A percentile compares a stretch with the other conserved stretches of the same genome.
Evolutionary conservation across 2,329 filamentous ascomycete species (phyloP).

Genomic region (Pseudocercospora cruenta): DNA sequence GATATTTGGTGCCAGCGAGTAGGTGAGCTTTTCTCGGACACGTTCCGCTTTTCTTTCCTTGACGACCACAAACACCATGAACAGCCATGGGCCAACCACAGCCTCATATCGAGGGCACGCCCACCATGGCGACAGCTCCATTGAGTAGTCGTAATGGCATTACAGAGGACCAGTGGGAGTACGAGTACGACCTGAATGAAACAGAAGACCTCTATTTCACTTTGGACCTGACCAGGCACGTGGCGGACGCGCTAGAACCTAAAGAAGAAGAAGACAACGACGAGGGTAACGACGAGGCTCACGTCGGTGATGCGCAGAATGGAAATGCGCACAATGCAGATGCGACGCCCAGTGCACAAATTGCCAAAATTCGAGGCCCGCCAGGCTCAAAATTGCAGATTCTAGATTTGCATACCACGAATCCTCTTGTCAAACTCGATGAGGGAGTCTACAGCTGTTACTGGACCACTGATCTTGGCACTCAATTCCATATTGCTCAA

Average conservation of each 20-base stretch:
- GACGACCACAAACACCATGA: constrained; percentile 7
- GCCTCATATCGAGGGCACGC: constrained; percentile 8
- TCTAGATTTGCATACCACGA: constrained; percentile 74
- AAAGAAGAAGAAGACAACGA: constrained; percentile 11
- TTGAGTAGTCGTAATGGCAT: not conserved
- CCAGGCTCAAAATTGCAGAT: constrained; percentile 66
- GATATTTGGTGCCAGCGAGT: not conserved
- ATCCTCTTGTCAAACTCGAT: constrained; percentile 79
- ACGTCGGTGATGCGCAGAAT: constrained; percentile 1
- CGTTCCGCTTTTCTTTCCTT: not conserved
- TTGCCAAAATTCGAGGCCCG: not conserved
- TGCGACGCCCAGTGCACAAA: not conserved
- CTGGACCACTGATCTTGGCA: constrained; percentile 84
- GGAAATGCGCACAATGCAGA: constrained; percentile 3
- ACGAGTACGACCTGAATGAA: constrained; percentile 62
- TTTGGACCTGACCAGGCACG: constrained; percentile 58
- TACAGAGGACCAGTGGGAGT: constrained; percentile 61
- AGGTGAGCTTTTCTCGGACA: not conserved
- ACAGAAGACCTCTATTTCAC: constrained; percentile 64
- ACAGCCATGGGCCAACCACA: constrained; percentile 16
- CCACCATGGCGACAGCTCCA: constrained; percentile 1
- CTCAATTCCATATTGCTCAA: constrained; percentile 65
- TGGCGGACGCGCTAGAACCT: constrained; percentile 32
- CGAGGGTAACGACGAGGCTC: not conserved
- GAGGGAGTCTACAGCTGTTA: constrained; percentile 76